phyloP scores from a whole-genome alignment of 2,329 filamentous ascomycete species.

The Neonectria coccinea region DNA sequence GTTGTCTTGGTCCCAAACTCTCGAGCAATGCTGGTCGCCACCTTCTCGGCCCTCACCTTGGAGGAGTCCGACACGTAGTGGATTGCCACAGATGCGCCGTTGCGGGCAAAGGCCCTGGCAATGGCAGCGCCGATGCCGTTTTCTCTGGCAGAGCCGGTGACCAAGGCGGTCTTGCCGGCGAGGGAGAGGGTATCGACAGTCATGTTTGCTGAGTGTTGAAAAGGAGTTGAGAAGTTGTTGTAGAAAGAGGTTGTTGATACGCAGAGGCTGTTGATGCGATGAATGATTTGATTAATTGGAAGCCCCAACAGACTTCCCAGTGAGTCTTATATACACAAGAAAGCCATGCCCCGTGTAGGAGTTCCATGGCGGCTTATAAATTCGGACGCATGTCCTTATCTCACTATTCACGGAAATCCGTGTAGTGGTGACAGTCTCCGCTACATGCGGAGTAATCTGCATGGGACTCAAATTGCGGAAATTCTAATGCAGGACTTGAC shows the following conservation, averaged over 20 bases:
- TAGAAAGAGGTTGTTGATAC: not conserved
- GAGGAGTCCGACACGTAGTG: conserved; percentile 52
- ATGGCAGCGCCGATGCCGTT: conserved; percentile 56
- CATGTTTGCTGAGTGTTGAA: conserved; percentile 8
- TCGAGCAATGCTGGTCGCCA: conserved; percentile 43
- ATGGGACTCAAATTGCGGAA: not conserved
- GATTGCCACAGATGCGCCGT: conserved; percentile 53
- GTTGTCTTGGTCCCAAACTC: conserved; percentile 45
- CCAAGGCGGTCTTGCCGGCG: conserved; percentile 53
- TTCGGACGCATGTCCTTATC: not conserved
- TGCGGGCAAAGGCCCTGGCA: conserved; percentile 49
- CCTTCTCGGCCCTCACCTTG: conserved; percentile 43
- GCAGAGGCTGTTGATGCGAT: too few species aligned
- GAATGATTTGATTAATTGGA: not conserved
- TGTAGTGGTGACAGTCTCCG: not conserved
- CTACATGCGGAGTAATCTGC: not conserved
- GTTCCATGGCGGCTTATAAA: not conserved
- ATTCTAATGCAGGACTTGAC: not conserved
- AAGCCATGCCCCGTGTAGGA: not conserved
- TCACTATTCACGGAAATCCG: not conserved
- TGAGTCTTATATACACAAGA: not conserved
- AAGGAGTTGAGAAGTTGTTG: not conserved
- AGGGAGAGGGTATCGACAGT: conserved; percentile 45
- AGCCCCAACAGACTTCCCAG: not conserved
- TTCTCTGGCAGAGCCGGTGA: conserved; percentile 56